These are phyloP conservation scores for Penicillium desertorum DNA, from an alignment of 495 filamentous ascomycete genomes.

Conservation along the genomic window DNA sequence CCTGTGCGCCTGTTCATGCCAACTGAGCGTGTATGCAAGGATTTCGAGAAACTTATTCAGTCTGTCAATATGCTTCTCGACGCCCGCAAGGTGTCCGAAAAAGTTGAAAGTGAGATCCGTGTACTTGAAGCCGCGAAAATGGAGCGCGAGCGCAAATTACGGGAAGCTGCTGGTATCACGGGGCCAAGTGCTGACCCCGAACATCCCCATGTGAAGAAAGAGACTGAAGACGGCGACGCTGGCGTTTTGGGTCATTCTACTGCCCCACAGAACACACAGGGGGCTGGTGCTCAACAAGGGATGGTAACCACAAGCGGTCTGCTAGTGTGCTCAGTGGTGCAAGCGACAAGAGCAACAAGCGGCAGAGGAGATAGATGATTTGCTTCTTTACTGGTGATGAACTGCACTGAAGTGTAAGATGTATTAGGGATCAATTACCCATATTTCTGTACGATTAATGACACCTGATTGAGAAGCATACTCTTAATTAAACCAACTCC, in stretches of 20 bases:
- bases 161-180: constrained; percentile 20
- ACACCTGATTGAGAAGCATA: constrained; percentile 22
- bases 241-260: constrained; percentile 17
- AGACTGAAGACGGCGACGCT: constrained; percentile 33
- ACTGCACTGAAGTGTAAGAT: constrained; percentile 13
- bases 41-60: constrained; percentile 76
- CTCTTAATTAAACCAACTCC: constrained; percentile 16
- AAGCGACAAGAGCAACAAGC: constrained; percentile 71
- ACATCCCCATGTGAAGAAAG: constrained; percentile 40
- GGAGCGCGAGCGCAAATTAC: constrained; percentile 53
- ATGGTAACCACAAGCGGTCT: constrained; percentile 62
- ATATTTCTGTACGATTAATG: constrained; percentile 45
- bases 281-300: constrained; percentile 15
- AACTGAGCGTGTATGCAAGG: constrained; percentile 72
- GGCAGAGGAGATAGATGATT: constrained; percentile 61
- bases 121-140: constrained; percentile 64
- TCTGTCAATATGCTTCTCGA: constrained; percentile 77
- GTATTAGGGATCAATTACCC: constrained; percentile 16
- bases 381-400: constrained; percentile 12
- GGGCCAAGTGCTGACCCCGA: constrained; percentile 24
- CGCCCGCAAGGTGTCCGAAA: constrained; percentile 77
- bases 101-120: constrained; percentile 79
- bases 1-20: constrained; percentile 80
- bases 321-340: constrained; percentile 68
- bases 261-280: background rate